phyloP scores from a whole-genome alignment of 2,329 filamentous ascomycete genomes.

The Arthrinium phaeospermum region DNA sequence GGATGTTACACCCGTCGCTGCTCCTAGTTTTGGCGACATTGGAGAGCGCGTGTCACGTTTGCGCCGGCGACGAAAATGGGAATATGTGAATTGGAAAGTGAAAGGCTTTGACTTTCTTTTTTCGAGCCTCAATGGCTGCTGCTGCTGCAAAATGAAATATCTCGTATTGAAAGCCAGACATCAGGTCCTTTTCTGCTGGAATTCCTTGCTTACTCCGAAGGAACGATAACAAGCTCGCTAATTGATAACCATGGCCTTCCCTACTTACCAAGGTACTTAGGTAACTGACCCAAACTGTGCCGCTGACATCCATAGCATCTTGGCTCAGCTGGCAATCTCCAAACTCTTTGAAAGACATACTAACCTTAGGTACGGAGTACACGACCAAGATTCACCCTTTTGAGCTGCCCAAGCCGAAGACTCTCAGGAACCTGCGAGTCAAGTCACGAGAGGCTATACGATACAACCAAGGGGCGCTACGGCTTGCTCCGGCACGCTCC shows the following conservation, averaged over 20 bases:
- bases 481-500: background rate
- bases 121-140: background rate
- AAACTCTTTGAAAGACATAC: background rate
- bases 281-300: background rate
- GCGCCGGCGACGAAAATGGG: background rate
- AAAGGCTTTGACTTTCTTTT: background rate
- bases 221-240: background rate
- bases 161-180: background rate
- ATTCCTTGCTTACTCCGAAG: background rate
- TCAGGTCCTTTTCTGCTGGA: background rate
- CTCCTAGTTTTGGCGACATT: background rate
- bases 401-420: background rate
- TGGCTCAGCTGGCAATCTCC: background rate
- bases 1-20: background rate
- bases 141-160: background rate
- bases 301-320: background rate
- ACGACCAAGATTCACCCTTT: background rate
- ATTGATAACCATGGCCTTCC: background rate
- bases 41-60: background rate
- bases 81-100: background rate
- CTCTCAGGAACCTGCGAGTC: background rate
- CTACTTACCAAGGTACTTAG: too few species aligned
- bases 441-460: background rate
- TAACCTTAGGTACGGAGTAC: too few species aligned
- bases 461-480: background rate